phyloP scores from a whole-genome alignment of 805 yeast species.

The Candida pini region DNA sequence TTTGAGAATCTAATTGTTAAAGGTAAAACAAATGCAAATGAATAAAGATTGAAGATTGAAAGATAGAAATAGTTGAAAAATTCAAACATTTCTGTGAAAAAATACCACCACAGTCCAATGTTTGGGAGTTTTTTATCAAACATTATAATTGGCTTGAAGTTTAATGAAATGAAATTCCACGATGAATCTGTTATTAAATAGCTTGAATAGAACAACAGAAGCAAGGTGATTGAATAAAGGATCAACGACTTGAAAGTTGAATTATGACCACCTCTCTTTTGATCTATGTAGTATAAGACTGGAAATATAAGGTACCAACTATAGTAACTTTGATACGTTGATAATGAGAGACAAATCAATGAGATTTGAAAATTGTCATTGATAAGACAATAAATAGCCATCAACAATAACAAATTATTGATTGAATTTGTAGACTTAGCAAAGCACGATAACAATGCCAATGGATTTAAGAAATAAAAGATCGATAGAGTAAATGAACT shows the following conservation, averaged over 20 bases:
- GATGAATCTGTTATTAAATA: conserved; percentile 32
- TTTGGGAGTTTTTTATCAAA: conserved; percentile 80
- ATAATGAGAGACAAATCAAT: conserved; percentile 50
- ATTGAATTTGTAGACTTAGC: conserved; percentile 64
- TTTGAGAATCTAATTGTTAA: conserved; percentile 59
- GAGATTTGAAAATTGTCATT: conserved; percentile 36
- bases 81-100: conserved; percentile 92
- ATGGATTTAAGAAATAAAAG: conserved; percentile 75
- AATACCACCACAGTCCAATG: conserved; percentile 97
- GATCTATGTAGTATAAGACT: conserved; percentile 30
- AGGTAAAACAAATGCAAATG: conserved; percentile 64
- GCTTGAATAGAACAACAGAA: conserved; percentile 32
- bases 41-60: conserved; percentile 75
- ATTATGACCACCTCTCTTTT: background rate
- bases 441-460: conserved; percentile 60
- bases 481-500: conserved; percentile 27
- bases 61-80: conserved; percentile 79
- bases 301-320: conserved; percentile 61
- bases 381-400: conserved; percentile 40
- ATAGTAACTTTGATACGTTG: conserved; percentile 59
- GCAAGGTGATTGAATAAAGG: conserved; percentile 23
- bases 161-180: conserved; percentile 43
- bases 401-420: conserved; percentile 51
- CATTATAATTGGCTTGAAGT: conserved; percentile 52
- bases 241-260: background rate